Base-by-base conservation (phyloP, 2,329 filamentous ascomycete species). In the Penicillium nordicum region DNA sequence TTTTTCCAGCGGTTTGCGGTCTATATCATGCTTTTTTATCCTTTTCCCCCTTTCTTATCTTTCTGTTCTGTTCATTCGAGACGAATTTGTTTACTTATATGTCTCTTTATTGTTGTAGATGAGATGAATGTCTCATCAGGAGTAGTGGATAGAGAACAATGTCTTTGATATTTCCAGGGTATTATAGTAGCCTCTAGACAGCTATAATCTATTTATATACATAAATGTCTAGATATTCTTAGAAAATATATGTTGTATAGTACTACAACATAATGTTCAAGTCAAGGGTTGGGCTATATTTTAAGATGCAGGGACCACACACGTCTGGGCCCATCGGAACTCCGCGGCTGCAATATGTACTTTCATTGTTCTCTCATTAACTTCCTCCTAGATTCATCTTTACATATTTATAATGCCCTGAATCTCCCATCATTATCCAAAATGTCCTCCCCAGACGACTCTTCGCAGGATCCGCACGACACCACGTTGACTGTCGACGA, bases 401-500 rank as follows among this genome's bases (percentile, higher is more conserved):
- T 53, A 47, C 30, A 32, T 34, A 34, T 53, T 32, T 57, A 55
- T 57, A 43, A 56, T 59, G 54, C 25, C 44, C 43, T 64, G 36
- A 50, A 54, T 50, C 14, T 47, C 37, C 37, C 37, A 44, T 58
- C 38, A 23, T 38, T 55, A 60, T 47, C 36, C 55, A 65, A 57
- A 53, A 70, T 66, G 63, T 51, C 65, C 45, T 59, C 60, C 47
- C 44, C 60, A 53, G 63, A 64, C 23, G 53, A 66, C 36, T 66
- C 65, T 23, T 61, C 67, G 44, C 69, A 71, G 32, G 68, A 69
- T 48, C 64, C 67, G 50, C 68, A 70, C 50, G 77, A 78, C 59
- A 70, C 75, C 47, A 82, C 80, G 40, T 73, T 86, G 54, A 69
- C 74, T 47, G 80, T 87, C 18, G 83, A 81, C 63, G 77, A 81